Evolutionary conservation across 306 rosid genomes (phyloP), one percentile per base, ranked within the genome.

Genomic region (Cucurbita moschata): DNA sequence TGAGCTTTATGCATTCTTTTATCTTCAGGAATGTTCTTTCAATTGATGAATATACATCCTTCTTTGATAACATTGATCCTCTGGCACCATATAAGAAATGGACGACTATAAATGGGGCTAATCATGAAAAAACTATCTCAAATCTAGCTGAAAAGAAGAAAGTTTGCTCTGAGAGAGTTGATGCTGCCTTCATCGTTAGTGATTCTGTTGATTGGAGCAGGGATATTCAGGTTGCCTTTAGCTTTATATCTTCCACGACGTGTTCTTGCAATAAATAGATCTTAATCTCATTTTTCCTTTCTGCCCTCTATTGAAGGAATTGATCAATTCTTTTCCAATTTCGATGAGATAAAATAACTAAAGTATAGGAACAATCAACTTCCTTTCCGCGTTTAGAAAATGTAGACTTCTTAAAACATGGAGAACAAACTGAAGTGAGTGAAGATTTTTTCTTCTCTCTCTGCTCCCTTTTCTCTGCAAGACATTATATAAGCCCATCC

Each of bases 181-280:
- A 77, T 72, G 98, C 97, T 8, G 92, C 82, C 26, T 93, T 93
- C 78, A 8, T 93, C 37, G 86, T 93, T 60, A 93, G 98, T 61
- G 97, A 93, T 77, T 85, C 98, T 79, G 90, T 88, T 76, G 97
- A 90, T 79, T 93, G 98, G 98, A 87, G 98, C 89, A 86, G 97
- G 77, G 98, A 93, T 81, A 81, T 90, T 72, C 98, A 93, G 94
- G 98, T 87, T 52, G 37, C 54, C 49, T 63, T 62, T 37, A 71
- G 77, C 50, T 51, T 74, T 57, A 21, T 21, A n/a, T 44, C 69
- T 61, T 44, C 6, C 56, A 18, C 3, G 11, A 44, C 14, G 9
- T 46, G 72, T 67, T 40, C 72, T 67, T 44, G 54, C 8, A 6
- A 19, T 26, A 47, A 35, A 46, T 47, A 19, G 1, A 67, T 13